Percentiles rank a stretch among this genome's conserved stretches.
Conservation (phyloP, 1,139 yeast genomes). For the Groenewaldozyma auringiensis region DNA sequence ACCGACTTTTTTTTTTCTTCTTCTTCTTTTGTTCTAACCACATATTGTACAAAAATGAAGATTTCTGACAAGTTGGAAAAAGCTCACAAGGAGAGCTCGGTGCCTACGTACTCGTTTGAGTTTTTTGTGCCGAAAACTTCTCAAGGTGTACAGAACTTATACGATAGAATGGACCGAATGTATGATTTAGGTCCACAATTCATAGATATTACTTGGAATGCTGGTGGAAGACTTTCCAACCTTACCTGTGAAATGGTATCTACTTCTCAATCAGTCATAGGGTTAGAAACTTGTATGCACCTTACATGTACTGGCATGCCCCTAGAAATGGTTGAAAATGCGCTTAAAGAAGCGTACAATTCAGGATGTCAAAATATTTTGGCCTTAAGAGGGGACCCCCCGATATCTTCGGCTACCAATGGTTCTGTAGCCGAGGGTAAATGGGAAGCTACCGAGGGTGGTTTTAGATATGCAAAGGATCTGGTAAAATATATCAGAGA, state of each 20-base stretch:
- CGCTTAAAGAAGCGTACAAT: conserved; percentile 73
- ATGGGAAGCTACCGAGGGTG: conserved; percentile 50
- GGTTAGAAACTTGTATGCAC: conserved; percentile 97
- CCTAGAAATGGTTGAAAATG: conserved; percentile 69
- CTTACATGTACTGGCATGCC: conserved; percentile 96
- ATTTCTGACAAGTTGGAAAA: conserved; percentile 35
- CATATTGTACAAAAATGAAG: conserved; percentile 30
- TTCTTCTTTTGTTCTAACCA: no score
- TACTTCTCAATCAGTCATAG: conserved; percentile 86
- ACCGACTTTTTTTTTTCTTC: not conserved
- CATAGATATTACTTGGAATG: conserved; percentile 96
- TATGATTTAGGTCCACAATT: conserved; percentile 85
- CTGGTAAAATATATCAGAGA: conserved; percentile 66
- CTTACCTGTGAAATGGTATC: conserved; percentile 86
- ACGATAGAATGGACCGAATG: conserved; percentile 98
- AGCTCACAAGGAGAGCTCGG: conserved; percentile 26
- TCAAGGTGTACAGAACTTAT: conserved; percentile 92
- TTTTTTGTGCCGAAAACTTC: conserved; percentile 97
- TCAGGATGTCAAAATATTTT: conserved; percentile 93
- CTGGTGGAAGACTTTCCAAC: conserved; percentile 81
- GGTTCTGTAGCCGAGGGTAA: conserved; percentile 46
- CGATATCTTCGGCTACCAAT: conserved; percentile 39
- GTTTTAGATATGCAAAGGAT: conserved; percentile 72
- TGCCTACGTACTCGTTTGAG: conserved; percentile 84
- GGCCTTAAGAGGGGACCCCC: conserved; percentile 94